phyloP scores from a whole-genome alignment of 331 rosid species.

The Acacia pycnantha region DNA sequence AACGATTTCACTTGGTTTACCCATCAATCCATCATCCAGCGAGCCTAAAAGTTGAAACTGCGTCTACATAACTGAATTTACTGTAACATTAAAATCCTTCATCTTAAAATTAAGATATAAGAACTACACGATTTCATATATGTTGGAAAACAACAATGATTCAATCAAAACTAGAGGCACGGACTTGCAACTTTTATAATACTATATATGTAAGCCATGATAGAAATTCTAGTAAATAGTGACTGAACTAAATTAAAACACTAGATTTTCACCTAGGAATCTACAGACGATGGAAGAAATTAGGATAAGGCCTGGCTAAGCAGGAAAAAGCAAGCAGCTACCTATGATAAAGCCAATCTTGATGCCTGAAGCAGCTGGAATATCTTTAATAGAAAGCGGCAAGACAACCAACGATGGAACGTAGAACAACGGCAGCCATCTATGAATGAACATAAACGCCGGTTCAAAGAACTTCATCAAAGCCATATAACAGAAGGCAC shows the following conservation, averaged over 20 bases:
- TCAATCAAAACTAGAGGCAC: neutral
- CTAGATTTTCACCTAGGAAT: neutral
- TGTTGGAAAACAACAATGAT: neutral
- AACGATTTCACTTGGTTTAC: neutral
- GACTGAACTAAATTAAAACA: neutral
- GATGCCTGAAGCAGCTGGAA: slow-evolving; percentile 87
- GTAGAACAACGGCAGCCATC: slow-evolving; percentile 96
- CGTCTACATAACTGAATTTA: neutral
- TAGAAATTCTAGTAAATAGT: neutral
- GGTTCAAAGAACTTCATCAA: slow-evolving; percentile 83
- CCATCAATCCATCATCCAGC: neutral
- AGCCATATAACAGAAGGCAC: slow-evolving; percentile 59
- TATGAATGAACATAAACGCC: slow-evolving; percentile 80
- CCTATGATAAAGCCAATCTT: slow-evolving; percentile 80
- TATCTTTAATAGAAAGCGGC: no score
- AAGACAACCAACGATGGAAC: slow-evolving; percentile 85
- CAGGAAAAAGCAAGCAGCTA: slow-evolving; percentile 21
- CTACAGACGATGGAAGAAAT: neutral
- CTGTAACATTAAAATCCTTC: neutral
- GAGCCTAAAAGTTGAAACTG: neutral
- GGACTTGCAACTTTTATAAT: neutral
- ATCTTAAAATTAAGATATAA: neutral
- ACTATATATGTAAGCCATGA: neutral
- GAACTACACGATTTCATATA: neutral
- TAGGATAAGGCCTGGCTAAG: neutral